Evolutionary conservation across 1,139 yeast genomes (phyloP).

Genomic region (Geotrichum australiense): DNA sequence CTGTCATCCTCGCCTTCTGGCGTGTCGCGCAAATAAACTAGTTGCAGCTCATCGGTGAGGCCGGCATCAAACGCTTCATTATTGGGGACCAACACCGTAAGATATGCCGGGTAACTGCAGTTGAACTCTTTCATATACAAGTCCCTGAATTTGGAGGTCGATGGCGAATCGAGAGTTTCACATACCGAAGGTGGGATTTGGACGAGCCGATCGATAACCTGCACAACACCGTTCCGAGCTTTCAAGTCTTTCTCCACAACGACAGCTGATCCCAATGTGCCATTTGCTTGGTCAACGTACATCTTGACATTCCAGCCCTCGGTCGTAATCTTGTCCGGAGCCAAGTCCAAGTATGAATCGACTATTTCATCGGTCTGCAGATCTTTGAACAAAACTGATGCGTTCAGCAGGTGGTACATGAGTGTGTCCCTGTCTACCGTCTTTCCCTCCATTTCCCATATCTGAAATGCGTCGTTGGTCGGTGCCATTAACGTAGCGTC

Average conservation of each 20-base stretch:
- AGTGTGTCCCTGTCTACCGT: constrained; percentile 27
- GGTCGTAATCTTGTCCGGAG: constrained; percentile 15
- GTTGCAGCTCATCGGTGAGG: constrained; percentile 41
- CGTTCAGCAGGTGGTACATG: constrained; percentile 34
- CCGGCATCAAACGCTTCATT: constrained; percentile 34
- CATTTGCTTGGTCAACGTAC: constrained; percentile 20
- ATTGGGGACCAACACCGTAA: constrained; percentile 42
- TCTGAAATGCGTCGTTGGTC: constrained; percentile 68
- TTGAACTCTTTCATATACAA: constrained; percentile 25
- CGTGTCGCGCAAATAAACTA: constrained; percentile 35
- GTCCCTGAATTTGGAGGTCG: not conserved
- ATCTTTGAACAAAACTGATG: constrained; percentile 23
- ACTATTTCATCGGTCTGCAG: constrained; percentile 15
- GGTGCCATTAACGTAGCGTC: constrained; percentile 83
- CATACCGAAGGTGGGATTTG: constrained; percentile 42
- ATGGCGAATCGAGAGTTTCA: constrained; percentile 33
- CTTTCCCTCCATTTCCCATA: constrained; percentile 1
- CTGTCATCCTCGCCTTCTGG: constrained; percentile 37
- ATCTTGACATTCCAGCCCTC: constrained; percentile 4
- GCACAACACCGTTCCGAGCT: constrained; percentile 69
- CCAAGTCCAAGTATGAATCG: constrained; percentile 17
- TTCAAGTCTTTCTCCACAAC: constrained; percentile 57
- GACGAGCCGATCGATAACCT: constrained; percentile 55
- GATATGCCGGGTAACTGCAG: constrained; percentile 21
- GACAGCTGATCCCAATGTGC: constrained; percentile 42